Evolutionary conservation across 2,329 filamentous ascomycete species (phyloP).

Genomic region (Aspergillus intermedius): DNA sequence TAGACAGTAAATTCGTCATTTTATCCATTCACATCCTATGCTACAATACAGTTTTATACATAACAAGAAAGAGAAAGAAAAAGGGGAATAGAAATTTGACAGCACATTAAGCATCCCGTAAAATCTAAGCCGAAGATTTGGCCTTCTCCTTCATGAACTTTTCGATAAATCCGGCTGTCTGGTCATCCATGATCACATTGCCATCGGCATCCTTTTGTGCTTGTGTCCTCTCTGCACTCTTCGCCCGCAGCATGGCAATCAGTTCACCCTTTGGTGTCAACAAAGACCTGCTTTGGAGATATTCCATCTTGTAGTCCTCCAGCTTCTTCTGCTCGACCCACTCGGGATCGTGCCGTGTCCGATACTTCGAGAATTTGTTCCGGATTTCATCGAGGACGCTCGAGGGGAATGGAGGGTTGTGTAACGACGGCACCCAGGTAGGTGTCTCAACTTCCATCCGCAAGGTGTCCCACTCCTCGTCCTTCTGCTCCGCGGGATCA

Average conservation of each 20-base stretch:
- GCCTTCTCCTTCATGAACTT: constrained; percentile 25
- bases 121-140: constrained; percentile 5
- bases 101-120: constrained; percentile 1
- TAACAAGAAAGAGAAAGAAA: constrained; percentile 5
- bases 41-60: constrained; percentile 22
- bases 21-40: constrained; percentile 20
- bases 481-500: constrained; percentile 45
- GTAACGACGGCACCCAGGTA: constrained; percentile 72
- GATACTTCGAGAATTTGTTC: constrained; percentile 73
- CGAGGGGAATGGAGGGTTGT: constrained; percentile 69
- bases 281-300: constrained; percentile 40
- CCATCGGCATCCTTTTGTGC: constrained; percentile 31
- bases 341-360: constrained; percentile 70
- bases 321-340: constrained; percentile 61
- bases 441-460: constrained; percentile 67
- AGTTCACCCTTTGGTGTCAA: constrained; percentile 44
- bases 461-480: constrained; percentile 62
- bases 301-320: constrained; percentile 47
- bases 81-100: constrained; percentile 3
- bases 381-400: constrained; percentile 79
- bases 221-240: constrained; percentile 31
- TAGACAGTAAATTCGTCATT: constrained; percentile 3
- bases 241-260: constrained; percentile 28
- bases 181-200: constrained; percentile 27
- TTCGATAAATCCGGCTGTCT: constrained; percentile 32